Base-by-base conservation (phyloP, 1,284 basidiomycete genomes). In the Coniferiporia weirii region DNA sequence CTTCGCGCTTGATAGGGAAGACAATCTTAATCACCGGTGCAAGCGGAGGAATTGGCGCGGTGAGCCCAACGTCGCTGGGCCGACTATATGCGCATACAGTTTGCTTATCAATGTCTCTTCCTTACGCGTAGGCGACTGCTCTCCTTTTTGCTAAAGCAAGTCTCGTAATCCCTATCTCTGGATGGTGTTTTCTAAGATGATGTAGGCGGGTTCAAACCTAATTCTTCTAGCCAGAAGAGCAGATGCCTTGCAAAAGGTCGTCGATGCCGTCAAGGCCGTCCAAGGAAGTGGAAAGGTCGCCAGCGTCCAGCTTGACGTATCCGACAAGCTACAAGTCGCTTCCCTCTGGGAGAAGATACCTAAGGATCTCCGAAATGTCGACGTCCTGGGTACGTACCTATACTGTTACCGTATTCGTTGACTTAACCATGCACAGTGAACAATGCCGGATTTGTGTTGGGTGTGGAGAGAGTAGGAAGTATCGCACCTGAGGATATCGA, bases 11-110 rank as follows among this genome's bases (percentile, higher is more conserved):
- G 43, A 71, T 89, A 54, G 87, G 88, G 70, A 94, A 95, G 76
- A 93, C 85, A 10, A 88, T 95, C 61, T 80, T 96, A 56, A 78
- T 95, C 61, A 95, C 93, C 12, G 93, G 93, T 19, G 91, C 92
- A 6, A 91, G 88, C 66, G 83, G 85, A 47, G 91, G 91, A 36
- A 93, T 93, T 62, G 91, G 91, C 56, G 84, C 87, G 61, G 88
- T 89, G 65, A 67, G 80, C 73, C 27, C 57, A 50, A 7, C 38
- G 27, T 40, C 12, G 38, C 38, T 40, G 58, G 64, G 46, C 53
- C 32, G 20, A 5, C 35, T 54, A n/a, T 48, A 35, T 19, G 32
- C 34, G 7, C 13, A 15, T 60, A 38, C 12, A 51, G 32, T 20
- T 15, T n/a, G 32, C 43, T 52, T 35, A 32, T 52, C 27, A 54